phyloP scores from a whole-genome alignment of 192 early-diverging fungal genomes.

The Radiomyces spectabilis region DNA sequence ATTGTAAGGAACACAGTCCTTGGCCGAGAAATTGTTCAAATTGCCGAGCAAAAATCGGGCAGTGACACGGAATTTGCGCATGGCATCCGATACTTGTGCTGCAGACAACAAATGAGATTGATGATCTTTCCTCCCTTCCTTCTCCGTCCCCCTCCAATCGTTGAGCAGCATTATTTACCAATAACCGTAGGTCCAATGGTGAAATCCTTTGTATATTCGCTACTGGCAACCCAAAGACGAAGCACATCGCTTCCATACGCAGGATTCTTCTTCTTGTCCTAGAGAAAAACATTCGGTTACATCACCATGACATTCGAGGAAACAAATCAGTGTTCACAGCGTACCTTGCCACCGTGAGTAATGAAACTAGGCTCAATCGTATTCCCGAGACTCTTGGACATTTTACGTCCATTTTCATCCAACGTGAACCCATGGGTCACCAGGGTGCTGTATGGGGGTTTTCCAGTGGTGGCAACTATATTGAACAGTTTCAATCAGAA shows the following conservation, averaged over 20 bases:
- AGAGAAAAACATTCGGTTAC: no score
- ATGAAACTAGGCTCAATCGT: constrained; percentile 57
- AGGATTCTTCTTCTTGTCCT: constrained; percentile 57
- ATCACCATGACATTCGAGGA: no score
- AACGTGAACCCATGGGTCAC: constrained; percentile 80
- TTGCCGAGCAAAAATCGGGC: constrained; percentile 75
- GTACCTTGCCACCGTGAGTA: constrained; percentile 58
- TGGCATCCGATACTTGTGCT: constrained; percentile 53
- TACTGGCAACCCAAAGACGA: constrained; percentile 67
- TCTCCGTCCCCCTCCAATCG: not conserved
- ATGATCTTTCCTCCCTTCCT: no score
- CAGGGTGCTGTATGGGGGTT: constrained; percentile 59
- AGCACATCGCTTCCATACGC: constrained; percentile 70
- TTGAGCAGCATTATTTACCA: constrained; percentile 9
- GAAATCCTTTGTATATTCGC: constrained; percentile 70
- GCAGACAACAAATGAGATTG: not conserved
- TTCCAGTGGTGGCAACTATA: constrained; percentile 52
- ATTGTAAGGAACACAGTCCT: constrained; percentile 38
- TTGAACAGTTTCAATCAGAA: not conserved
- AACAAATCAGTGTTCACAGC: not conserved
- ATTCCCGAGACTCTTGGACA: constrained; percentile 82
- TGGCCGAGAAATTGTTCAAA: constrained; percentile 46
- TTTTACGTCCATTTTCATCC: constrained; percentile 73
- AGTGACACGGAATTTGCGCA: constrained; percentile 72
- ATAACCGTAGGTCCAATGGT: constrained; percentile 61